Evolutionary conservation across 2,329 filamentous ascomycete species (phyloP), one percentile per base, ranked within the genome.

Genomic region (Fusarium circinatum): DNA sequence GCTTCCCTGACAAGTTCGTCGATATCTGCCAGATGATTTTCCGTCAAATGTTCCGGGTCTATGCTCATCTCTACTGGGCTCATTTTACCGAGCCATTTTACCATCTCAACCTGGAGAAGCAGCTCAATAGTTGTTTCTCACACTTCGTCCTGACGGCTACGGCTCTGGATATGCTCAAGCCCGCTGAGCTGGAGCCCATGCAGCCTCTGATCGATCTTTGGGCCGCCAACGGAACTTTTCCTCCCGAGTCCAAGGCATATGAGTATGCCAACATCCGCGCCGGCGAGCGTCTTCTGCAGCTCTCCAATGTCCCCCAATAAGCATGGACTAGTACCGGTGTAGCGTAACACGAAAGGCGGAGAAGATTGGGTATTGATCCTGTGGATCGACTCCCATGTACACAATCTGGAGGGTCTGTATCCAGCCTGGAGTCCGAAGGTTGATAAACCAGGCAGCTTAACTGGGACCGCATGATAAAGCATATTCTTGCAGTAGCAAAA

Each of bases 11-110:
- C 73, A 93, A 94, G 75, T 98, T 98, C 82, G 88, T 96, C 77
- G 90, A 92, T 70, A 95, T 98, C 76, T 96, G 96, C 86, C 95
- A 97, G 86, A 92, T 92, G 75, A 96, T 98, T 79, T 96, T 98
- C 86, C 93, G 95, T 78, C 96, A 98, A 84, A 98, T 99, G 93
- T 98, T 99, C 88, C 93, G 96, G 68, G 96, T 98, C 77, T 99
- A 99, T 80, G 93, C 96, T 54, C 96, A 99, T 83, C 91, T 99
- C 70, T 99, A 99, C 87, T 98, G 97, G 89, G 94, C 95, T 65
- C 96, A 99, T 83, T 99, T 94, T 83, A 86, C 91, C 69, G 93
- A 94, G 75, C 93, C 93, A 10, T 94, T 95, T 83, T 96, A 94
- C 84, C 92, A 95, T 82, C 88, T 96, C 74, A 94, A 93, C 84